Base-by-base conservation (phyloP, 2,329 filamentous ascomycete species). In the Pseudomassariella vexata region DNA sequence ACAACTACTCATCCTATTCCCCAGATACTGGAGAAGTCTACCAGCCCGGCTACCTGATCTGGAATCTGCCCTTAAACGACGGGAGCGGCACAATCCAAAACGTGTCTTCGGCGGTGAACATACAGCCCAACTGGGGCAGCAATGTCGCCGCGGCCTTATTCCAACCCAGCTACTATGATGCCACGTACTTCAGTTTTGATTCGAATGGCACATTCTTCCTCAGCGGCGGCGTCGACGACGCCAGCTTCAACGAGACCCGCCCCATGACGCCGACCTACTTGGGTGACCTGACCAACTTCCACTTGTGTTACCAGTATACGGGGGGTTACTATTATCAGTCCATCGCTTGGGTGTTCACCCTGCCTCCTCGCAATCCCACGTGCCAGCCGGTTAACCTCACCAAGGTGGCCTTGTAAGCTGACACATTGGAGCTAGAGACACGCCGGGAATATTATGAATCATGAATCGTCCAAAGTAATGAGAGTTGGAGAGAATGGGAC, bases 231-330 rank as follows among this genome's bases (percentile, higher is more conserved):
- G 38, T 35, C 26, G 46, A 47, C 30, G 48, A 50, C 32, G 42
- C 39, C 3, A 19, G 15, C 17, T 43, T 41, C 38, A 49, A 40
- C 34, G 33, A 28, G 5, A 40, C 39, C 2, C 32, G 28, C 14
- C 45, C 44, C 12, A 21, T 21, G 3, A 21, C 37, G 9, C 12
- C 24, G 5, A 24, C 35, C 19, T 29, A 23, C 16, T 19, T 37
- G 9, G 43, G 41, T 12, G 35, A 44, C 31, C 21, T 45, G 23
- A 38, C 37, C 11, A 48, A 44, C 28, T 50, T 40, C 25, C 36
- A 47, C 32, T 34, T 51, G 9, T 52, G 46, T 35, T 49, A 45
- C 35, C 48, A 50, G 34, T 49, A 37, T 30, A 40, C 39, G 6
- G 43, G 42, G 9, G 30, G 35, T 5, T 49, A 49, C 27, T 52